Evolutionary conservation across 805 yeast species (phyloP).

Genomic region (Barnettozyma vustinii): DNA sequence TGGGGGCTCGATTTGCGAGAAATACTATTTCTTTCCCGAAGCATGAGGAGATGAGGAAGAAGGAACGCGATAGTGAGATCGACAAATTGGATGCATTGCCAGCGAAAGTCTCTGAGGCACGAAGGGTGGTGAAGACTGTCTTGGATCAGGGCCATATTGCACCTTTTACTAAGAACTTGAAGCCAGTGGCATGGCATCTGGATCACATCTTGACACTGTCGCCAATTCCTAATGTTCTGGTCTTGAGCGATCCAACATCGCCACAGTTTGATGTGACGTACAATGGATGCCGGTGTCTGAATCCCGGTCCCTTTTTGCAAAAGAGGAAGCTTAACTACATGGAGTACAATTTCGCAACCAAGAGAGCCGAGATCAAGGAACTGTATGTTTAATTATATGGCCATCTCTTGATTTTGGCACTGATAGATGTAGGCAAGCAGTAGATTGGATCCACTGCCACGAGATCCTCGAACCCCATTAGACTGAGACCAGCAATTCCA

Average conservation of each 20-base stretch:
- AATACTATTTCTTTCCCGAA: conserved; percentile 55
- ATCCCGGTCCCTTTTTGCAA: conserved; percentile 54
- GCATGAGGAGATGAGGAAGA: conserved; percentile 17
- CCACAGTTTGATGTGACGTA: conserved; percentile 71
- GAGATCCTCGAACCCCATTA: conserved; percentile 59
- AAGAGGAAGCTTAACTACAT: conserved; percentile 54
- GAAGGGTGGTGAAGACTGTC: conserved; percentile 71
- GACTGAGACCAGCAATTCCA: conserved; percentile 82
- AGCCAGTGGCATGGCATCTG: conserved; percentile 64
- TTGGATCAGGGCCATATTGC: conserved; percentile 85
- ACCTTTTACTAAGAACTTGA: conserved; percentile 59
- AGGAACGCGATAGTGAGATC: conserved; percentile 17
- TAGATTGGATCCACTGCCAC: conserved; percentile 77
- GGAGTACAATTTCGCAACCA: conserved; percentile 65
- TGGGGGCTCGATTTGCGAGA: conserved; percentile 64
- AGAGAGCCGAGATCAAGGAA: conserved; percentile 44
- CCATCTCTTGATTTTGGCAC: conserved; percentile 31
- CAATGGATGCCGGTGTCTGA: conserved; percentile 76
- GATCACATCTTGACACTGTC: conserved; percentile 65
- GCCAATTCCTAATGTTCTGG: conserved; percentile 67
- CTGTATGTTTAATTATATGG: conserved; percentile 34
- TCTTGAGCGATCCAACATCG: conserved; percentile 67
- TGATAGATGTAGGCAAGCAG: conserved; percentile 60
- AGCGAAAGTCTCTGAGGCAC: conserved; percentile 49
- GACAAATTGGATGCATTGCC: conserved; percentile 33